These are phyloP conservation scores for Aegilops bicornis DNA, from an alignment of 176 grass and related monocot genomes.

Conservation along the genomic window DNA sequence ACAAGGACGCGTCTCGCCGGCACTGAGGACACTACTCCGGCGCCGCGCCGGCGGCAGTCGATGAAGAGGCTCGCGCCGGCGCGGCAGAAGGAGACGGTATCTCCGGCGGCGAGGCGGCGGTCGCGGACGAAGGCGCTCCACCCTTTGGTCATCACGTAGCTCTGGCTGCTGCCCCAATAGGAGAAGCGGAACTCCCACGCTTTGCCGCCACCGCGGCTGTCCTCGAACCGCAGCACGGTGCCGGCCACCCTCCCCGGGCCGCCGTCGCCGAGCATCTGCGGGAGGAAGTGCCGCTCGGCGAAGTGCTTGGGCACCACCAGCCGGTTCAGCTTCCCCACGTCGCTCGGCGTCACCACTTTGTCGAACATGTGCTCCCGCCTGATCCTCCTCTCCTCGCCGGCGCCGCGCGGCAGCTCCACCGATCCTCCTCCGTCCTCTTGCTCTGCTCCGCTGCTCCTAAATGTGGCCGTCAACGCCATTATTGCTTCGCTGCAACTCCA, in stretches of 20 bases:
- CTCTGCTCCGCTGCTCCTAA: neutral
- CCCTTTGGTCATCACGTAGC: constrained; percentile 99
- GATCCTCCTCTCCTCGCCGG: neutral
- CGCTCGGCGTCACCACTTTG: constrained; percentile 98
- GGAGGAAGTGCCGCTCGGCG: constrained; percentile 53
- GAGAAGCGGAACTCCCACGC: constrained; percentile 78
- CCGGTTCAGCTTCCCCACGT: constrained; percentile 95
- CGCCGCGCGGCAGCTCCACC: neutral
- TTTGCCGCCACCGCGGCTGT: constrained; percentile 11
- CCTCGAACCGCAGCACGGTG: constrained; percentile 51
- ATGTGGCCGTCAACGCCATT: neutral
- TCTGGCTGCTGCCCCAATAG: constrained; percentile 99
- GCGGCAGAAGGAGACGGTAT: constrained; percentile 46
- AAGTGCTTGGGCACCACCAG: constrained; percentile 70
- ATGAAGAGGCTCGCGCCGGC: constrained; percentile 33
- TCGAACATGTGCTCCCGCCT: constrained; percentile 90
- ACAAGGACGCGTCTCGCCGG: neutral
- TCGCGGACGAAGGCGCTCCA: constrained; percentile 90
- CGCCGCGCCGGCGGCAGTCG: constrained; percentile 30
- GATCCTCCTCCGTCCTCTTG: neutral
- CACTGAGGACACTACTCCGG: too few species aligned
- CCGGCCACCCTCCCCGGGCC: neutral
- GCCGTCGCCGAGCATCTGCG: constrained; percentile 24
- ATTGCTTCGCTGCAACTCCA: neutral
- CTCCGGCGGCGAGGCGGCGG: neutral